Evolutionary conservation across 305 asterid genomes (phyloP).

Genomic region (Galium porrigens): DNA sequence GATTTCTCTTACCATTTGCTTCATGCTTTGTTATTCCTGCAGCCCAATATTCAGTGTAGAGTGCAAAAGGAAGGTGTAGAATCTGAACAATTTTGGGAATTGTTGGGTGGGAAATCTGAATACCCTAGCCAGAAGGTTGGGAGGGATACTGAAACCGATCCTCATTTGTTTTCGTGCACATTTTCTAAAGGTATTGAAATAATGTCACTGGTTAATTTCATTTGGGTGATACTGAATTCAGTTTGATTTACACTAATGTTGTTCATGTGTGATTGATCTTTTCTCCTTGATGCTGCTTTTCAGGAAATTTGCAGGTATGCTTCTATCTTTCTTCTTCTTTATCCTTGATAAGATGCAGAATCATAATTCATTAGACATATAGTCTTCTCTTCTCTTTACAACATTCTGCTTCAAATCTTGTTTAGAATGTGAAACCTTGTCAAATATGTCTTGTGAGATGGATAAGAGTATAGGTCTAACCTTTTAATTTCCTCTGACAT

Average conservation of each 20-base stretch:
- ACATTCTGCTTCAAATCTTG: background rate
- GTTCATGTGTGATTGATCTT: conserved; percentile 17
- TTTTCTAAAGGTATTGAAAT: conserved; percentile 40
- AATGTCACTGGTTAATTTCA: conserved; percentile 1
- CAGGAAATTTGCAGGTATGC: conserved; percentile 85
- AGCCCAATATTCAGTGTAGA: conserved; percentile 75
- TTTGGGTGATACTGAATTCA: conserved; percentile 3
- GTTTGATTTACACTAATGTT: conserved; percentile 33
- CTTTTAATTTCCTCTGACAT: conserved; percentile 10
- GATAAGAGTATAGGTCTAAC: background rate
- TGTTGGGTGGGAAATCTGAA: conserved; percentile 75
- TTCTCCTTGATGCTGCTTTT: conserved; percentile 28
- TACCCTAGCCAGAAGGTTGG: conserved; percentile 64
- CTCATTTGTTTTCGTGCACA: conserved; percentile 77
- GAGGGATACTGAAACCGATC: conserved; percentile 71
- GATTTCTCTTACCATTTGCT: conserved; percentile 3
- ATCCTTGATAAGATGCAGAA: background rate
- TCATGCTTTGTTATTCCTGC: conserved; percentile 26
- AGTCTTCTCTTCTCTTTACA: background rate
- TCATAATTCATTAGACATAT: background rate
- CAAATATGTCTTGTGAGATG: background rate
- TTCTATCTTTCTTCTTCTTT: conserved; percentile 10
- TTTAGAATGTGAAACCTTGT: background rate
- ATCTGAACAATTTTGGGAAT: conserved; percentile 85
- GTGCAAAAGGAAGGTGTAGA: conserved; percentile 91